Percentiles rank a stretch among this genome's conserved stretches.
phyloP scores from a whole-genome alignment of 306 rosid species.

The Begonia loranthoides region DNA sequence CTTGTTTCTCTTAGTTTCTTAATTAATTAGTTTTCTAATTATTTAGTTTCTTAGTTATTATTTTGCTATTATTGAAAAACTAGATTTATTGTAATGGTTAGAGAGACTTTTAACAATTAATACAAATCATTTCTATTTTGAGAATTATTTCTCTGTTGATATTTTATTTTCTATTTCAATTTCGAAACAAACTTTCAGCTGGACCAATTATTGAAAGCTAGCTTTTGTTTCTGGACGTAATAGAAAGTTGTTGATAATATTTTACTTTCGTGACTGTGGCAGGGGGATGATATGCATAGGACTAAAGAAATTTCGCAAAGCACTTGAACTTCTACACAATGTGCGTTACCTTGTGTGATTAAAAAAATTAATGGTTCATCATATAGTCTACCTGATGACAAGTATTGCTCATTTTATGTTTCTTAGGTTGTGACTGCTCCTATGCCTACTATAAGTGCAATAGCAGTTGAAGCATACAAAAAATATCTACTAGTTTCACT shows the following conservation, averaged over 20 bases:
- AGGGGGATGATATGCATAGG: constrained; percentile 98
- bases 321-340: constrained; percentile 89
- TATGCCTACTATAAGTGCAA: constrained; percentile 57
- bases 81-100: too few species aligned
- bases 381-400: not conserved
- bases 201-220: too few species aligned
- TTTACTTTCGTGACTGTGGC: constrained; percentile 22
- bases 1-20: too few species aligned
- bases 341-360: constrained; percentile 16
- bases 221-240: not conserved
- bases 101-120: too few species aligned
- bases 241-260: constrained; percentile 9
- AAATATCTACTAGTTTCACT: constrained; percentile 77
- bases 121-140: too few species aligned
- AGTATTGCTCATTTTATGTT: constrained; percentile 14
- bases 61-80: too few species aligned
- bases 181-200: too few species aligned
- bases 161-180: too few species aligned
- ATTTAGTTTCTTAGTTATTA: too few species aligned
- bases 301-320: constrained; percentile 63
- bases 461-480: constrained; percentile 91
- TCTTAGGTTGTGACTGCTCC: constrained; percentile 93
- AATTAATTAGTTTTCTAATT: too few species aligned
- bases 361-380: too few species aligned
- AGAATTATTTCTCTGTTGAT: too few species aligned